A percentile compares a stretch with the other conserved stretches of the same genome.
These are phyloP conservation scores for Geranium incanum DNA, from an alignment of 441 rosid genomes.

Conservation along the genomic window DNA sequence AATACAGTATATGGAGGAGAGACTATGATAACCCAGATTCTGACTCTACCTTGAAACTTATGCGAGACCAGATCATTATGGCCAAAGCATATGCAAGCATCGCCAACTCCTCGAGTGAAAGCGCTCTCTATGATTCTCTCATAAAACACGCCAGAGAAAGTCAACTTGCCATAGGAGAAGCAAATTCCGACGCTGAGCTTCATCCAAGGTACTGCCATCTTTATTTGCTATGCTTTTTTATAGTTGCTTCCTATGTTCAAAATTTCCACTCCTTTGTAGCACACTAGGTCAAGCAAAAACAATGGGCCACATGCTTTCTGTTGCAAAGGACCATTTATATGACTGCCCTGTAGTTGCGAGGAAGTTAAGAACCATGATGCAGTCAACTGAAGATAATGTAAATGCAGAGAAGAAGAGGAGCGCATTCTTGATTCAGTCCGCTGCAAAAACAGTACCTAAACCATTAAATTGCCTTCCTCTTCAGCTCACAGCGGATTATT, in stretches of 20 bases:
- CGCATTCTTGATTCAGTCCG: conserved; percentile 81
- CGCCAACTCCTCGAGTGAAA: conserved; percentile 61
- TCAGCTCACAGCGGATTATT: conserved; percentile 80
- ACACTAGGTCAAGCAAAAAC: conserved; percentile 76
- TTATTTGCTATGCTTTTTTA: conserved; percentile 14
- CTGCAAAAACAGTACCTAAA: conserved; percentile 80
- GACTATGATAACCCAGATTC: conserved; percentile 74
- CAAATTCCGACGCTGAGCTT: conserved; percentile 72
- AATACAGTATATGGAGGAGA: conserved; percentile 88
- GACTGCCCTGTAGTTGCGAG: conserved; percentile 63
- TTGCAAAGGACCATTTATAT: conserved; percentile 68
- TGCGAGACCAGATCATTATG: conserved; percentile 93
- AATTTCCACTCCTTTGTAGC: conserved; percentile 31
- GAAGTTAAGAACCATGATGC: conserved; percentile 79
- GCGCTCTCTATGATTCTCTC: conserved; percentile 46
- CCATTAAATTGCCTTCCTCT: conserved; percentile 84
- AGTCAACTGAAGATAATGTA: conserved; percentile 53
- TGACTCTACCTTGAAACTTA: conserved; percentile 71
- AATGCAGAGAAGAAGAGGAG: conserved; percentile 65
- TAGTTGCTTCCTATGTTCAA: conserved; percentile 15
- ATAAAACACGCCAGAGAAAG: conserved; percentile 50
- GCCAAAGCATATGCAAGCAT: conserved; percentile 83
- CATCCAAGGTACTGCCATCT: conserved; percentile 48
- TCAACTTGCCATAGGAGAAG: conserved; percentile 58
- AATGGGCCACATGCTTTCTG: conserved; percentile 76